These are phyloP conservation scores for Ustilago tritici DNA, from an alignment of 1,284 basidiomycete genomes.

Conservation along the genomic window DNA sequence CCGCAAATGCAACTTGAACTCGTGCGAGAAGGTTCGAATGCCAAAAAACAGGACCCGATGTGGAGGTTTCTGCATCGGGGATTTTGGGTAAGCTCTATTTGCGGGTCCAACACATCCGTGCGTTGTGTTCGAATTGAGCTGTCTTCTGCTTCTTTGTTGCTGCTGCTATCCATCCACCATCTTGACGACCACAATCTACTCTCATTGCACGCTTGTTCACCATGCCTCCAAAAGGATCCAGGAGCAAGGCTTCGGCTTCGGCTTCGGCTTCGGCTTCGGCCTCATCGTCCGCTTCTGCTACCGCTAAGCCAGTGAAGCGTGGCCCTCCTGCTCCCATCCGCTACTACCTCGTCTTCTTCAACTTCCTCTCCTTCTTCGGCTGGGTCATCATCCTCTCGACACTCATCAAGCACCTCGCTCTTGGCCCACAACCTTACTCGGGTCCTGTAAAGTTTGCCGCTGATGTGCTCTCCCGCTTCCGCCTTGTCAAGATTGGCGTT, in stretches of 20 bases:
- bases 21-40: neutral
- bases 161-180: neutral
- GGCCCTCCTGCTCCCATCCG: constrained; percentile 40
- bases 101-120: constrained; percentile 22
- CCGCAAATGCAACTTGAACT: neutral
- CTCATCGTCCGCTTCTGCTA: constrained; percentile 17
- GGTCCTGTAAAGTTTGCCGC: constrained; percentile 35
- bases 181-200: constrained; percentile 2
- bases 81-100: neutral
- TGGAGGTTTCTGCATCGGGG: constrained; percentile 1
- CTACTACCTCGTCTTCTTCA: constrained; percentile 57
- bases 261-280: constrained; percentile 13
- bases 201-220: constrained; percentile 4
- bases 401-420: constrained; percentile 57
- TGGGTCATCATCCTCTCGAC: constrained; percentile 60
- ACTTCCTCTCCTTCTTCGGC: constrained; percentile 63
- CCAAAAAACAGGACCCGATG: neutral
- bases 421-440: constrained; percentile 50
- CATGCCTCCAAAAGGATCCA: constrained; percentile 45
- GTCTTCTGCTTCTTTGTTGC: neutral
- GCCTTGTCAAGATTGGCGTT: constrained; percentile 50
- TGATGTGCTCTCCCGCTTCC: constrained; percentile 47
- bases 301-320: constrained; percentile 30
- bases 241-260: constrained; percentile 24
- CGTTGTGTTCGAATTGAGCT: neutral